Evolutionary conservation across 2,329 filamentous ascomycete genomes (phyloP).

Genomic region (Aureobasidium namibiae): DNA sequence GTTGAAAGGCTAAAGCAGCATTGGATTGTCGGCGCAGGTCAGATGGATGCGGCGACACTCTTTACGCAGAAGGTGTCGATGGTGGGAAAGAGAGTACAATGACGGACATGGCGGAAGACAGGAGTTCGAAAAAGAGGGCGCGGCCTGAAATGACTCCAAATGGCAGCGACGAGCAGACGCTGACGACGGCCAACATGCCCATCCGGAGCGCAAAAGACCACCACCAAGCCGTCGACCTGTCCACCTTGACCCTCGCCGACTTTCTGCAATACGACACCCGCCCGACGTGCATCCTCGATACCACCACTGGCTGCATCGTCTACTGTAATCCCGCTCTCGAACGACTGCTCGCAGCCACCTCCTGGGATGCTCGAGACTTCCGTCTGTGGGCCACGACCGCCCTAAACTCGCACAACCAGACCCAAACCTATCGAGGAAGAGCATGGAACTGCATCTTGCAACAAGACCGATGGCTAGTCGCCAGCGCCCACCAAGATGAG

Average conservation of each 20-base stretch:
- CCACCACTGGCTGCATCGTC: neutral
- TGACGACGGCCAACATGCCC: neutral
- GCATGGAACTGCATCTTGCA: neutral
- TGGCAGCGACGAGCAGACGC: neutral
- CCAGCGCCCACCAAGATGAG: neutral
- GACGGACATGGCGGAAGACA: neutral
- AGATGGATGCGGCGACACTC: neutral
- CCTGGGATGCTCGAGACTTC: neutral
- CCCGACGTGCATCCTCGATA: slow-evolving; percentile 4
- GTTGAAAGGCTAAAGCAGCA: neutral
- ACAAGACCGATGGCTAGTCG: neutral
- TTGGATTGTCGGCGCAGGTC: neutral
- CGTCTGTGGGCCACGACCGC: neutral
- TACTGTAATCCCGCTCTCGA: slow-evolving; percentile 9
- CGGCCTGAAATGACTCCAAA: neutral
- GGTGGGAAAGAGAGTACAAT: neutral
- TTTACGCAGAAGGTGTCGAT: neutral
- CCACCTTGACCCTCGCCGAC: neutral
- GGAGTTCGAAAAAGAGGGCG: neutral
- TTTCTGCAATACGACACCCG: slow-evolving; percentile 1
- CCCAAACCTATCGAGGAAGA: neutral
- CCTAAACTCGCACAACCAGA: neutral
- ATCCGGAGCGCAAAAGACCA: neutral
- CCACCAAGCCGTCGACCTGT: neutral
- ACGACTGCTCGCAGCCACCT: neutral